Evolutionary conservation across 2,329 filamentous ascomycete species (phyloP), one percentile per base, ranked within the genome.

Genomic region (Beauveria sp.): DNA sequence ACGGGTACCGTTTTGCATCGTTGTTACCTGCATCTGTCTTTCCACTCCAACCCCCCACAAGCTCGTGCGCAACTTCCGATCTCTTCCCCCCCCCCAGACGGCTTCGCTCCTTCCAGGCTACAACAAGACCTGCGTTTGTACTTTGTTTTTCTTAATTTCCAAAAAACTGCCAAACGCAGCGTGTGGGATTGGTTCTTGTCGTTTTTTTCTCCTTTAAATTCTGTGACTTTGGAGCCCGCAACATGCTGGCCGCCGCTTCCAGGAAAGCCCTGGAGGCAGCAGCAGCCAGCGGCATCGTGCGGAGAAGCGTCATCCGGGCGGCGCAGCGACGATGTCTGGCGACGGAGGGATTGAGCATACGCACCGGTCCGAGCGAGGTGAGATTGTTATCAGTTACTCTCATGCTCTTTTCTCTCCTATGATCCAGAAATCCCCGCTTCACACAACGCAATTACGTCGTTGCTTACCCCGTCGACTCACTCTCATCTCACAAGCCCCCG

Each of bases 301-400:
- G 50, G 50, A 61, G 51, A 54, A 56, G 59, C 6, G 26, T 45
- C 34, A 12, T 18, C 48, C 8, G 10, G 5, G 12, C 45, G 22
- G 24, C 42, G 22, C 61, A 59, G 54, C 60, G 51, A 49, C 63
- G 64, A 61, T 64, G 60, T 16, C 50, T 62, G 20, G 54, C 28
- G 1, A 63, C 63, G 0, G 50, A 65, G 18, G 34, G 45, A 24
- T 51, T 65, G 34, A 65, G 64, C 51, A 65, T 65, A 59, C 64
- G 64, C n/a, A 63, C 58, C 16, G 64, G 64, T 9, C 59, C 64
- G 3, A 62, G 34, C 18, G 62, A 65, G 51, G 64, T 64, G 54
- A n/a, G 45, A 26, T 22, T 42, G 2, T 20, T 16, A 7, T 9
- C 31, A 34, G 1, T 34, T 12, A 12, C 31, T 12, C 10, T 34